Base-by-base conservation (phyloP, 371 early-diverging fungal species). In the Mucor saturninus region DNA sequence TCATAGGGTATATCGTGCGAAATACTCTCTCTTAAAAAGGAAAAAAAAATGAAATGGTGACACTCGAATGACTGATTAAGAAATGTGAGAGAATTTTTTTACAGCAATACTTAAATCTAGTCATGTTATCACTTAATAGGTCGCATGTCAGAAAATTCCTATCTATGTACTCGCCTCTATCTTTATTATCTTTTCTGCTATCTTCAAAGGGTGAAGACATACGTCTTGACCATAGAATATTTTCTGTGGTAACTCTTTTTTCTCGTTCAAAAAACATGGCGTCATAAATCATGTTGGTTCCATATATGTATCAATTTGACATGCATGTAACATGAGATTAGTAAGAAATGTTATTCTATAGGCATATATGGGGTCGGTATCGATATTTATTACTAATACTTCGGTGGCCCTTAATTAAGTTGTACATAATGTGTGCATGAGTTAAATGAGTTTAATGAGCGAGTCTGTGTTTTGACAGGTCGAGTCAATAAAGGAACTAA, bases 1-100 rank as follows among this genome's bases (percentile, higher is more conserved):
- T 48, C 29, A 48, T 48, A 53, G 51, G 60, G n/a, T 37, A 56
- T 46, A 66, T 61, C 67, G 67, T 67, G 67, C 67, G 67, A 67
- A 67, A 26, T 52, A 15, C 28, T 55, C 21, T 55, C 3, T 55
- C 31, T 55, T 30, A 39, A 54, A 45, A 45, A 59, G 59, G 45
- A 57, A 57, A 45, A 45, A 49, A 49, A 28, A 45, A 29, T 5
- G 15, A 43, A 38, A n/a, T 38, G 35, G 59, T 59, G 38, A 45
- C 59, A 59, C 59, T 49, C 46, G n/a, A 7, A 48, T 5, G 9
- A 28, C 49, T 48, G 49, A 48, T 48, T 48, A 8, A 48, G 49
- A 48, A 48, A 6, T 6, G 49, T 14, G 49, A 48, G 49, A 48
- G n/a, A 48, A 46, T 28, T 28, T 9, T 14, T 48, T 8, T 28